phyloP scores from a whole-genome alignment of 148 eudicot species.

The Camellia japonica region DNA sequence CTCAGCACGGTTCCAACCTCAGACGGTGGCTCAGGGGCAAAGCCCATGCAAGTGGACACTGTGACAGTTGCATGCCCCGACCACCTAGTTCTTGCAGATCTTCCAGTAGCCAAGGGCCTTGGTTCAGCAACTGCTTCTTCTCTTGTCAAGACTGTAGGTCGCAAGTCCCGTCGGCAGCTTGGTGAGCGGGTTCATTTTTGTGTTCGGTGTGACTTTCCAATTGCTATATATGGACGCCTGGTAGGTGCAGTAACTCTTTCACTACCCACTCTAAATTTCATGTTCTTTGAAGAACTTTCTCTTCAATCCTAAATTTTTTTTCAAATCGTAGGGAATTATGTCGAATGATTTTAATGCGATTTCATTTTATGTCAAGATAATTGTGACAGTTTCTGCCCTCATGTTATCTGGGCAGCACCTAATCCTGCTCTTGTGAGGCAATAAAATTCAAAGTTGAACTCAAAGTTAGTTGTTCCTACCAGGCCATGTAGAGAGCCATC shows the following conservation, averaged over 20 bases:
- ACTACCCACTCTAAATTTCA: not conserved
- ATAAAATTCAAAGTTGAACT: not conserved
- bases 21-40: slow-evolving; percentile 55
- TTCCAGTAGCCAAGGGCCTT: slow-evolving; percentile 92
- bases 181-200: slow-evolving; percentile 96
- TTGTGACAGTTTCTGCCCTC: not conserved
- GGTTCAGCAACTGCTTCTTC: slow-evolving; percentile 65
- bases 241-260: slow-evolving; percentile 34
- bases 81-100: slow-evolving; percentile 90
- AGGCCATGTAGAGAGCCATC: not conserved
- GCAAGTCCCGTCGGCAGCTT: slow-evolving; percentile 87
- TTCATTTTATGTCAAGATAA: not conserved
- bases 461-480: not conserved
- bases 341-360: not conserved
- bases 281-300: not conserved
- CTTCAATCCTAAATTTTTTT: not conserved
- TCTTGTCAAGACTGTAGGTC: slow-evolving; percentile 69
- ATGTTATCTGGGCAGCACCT: not conserved
- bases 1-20: slow-evolving; percentile 59
- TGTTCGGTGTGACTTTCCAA: slow-evolving; percentile 91
- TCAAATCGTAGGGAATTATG: not conserved
- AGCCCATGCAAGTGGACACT: slow-evolving; percentile 51
- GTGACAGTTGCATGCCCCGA: slow-evolving; percentile 98
- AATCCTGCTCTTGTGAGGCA: not conserved
- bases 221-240: slow-evolving; percentile 93